Evolutionary conservation across 495 filamentous ascomycete genomes (phyloP).

Genomic region (Penicillium roqueforti): DNA sequence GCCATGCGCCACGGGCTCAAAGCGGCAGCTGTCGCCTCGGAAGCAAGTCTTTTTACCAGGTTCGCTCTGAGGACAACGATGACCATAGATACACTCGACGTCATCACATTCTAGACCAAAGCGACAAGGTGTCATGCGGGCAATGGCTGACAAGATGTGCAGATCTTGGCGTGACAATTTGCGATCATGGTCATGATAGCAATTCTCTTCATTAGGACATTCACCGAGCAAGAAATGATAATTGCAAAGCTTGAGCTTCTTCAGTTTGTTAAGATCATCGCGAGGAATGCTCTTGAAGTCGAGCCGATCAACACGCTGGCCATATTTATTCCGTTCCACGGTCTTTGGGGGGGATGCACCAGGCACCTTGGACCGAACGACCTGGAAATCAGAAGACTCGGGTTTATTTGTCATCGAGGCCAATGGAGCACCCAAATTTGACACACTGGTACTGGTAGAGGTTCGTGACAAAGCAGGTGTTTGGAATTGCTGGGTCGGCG

Average conservation of each 20-base stretch:
- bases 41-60: constrained; percentile 48
- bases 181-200: constrained; percentile 72
- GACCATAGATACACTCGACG: constrained; percentile 79
- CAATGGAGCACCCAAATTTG: constrained; percentile 34
- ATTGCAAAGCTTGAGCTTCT: constrained; percentile 78
- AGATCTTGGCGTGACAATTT: constrained; percentile 64
- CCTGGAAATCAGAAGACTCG: constrained; percentile 34
- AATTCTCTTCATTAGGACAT: constrained; percentile 62
- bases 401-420: constrained; percentile 31
- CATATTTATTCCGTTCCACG: constrained; percentile 66
- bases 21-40: constrained; percentile 50
- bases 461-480: constrained; percentile 34
- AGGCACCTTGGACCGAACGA: constrained; percentile 49
- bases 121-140: constrained; percentile 74
- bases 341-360: constrained; percentile 48
- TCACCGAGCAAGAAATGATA: constrained; percentile 74
- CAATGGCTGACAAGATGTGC: constrained; percentile 62
- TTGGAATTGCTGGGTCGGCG: constrained; percentile 39
- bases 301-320: constrained; percentile 64
- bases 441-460: constrained; percentile 39
- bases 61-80: constrained; percentile 52
- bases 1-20: constrained; percentile 45
- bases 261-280: constrained; percentile 56
- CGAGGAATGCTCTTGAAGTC: constrained; percentile 52
- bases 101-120: constrained; percentile 71